Conservation (phyloP, 23 red algal genomes). For the Cyanidioschyzon merolae region DNA sequence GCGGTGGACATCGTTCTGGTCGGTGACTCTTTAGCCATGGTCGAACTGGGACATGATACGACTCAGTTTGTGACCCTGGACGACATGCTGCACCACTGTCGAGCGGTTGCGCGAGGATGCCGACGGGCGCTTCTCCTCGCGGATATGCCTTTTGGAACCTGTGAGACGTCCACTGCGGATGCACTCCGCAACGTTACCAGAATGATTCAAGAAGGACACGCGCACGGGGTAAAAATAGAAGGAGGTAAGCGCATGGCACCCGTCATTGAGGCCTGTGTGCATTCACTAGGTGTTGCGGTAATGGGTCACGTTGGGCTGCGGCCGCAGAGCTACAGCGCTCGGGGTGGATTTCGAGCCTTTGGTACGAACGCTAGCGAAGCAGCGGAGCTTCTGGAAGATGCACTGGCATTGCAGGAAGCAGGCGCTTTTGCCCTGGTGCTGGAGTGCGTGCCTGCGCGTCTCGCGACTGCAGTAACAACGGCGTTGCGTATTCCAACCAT, state of each 20-base stretch:
- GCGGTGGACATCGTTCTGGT: slow-evolving; percentile 75
- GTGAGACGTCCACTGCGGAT: slow-evolving; percentile 31
- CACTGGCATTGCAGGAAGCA: slow-evolving; percentile 61
- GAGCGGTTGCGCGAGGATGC: slow-evolving; percentile 46
- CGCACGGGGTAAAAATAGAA: slow-evolving; percentile 83
- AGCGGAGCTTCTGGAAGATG: slow-evolving; percentile 37
- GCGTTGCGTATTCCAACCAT: slow-evolving; percentile 70
- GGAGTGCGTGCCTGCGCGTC: slow-evolving; percentile 69
- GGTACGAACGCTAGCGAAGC: slow-evolving; percentile 52
- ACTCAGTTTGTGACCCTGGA: slow-evolving; percentile 80
- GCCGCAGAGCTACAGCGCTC: slow-evolving; percentile 53
- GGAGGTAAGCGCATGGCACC: slow-evolving; percentile 38
- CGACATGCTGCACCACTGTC: slow-evolving; percentile 84
- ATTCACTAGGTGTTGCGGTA: slow-evolving; percentile 69
- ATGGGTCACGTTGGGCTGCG: slow-evolving; percentile 86
- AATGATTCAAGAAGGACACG: slow-evolving; percentile 49
- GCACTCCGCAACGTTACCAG: slow-evolving; percentile 45
- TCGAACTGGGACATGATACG: slow-evolving; percentile 66
- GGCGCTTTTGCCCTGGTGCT: slow-evolving; percentile 90
- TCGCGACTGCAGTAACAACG: slow-evolving; percentile 43
- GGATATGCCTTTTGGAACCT: slow-evolving; percentile 88
- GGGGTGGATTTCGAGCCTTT: slow-evolving; percentile 63
- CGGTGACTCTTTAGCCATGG: slow-evolving; percentile 91
- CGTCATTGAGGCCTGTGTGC: slow-evolving; percentile 44
- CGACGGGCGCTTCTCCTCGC: slow-evolving; percentile 47